A percentile compares a stretch with the other conserved stretches of the same genome.
Conservation (phyloP, 768 basidiomycete species). For the Fistulinella prunicolor region DNA sequence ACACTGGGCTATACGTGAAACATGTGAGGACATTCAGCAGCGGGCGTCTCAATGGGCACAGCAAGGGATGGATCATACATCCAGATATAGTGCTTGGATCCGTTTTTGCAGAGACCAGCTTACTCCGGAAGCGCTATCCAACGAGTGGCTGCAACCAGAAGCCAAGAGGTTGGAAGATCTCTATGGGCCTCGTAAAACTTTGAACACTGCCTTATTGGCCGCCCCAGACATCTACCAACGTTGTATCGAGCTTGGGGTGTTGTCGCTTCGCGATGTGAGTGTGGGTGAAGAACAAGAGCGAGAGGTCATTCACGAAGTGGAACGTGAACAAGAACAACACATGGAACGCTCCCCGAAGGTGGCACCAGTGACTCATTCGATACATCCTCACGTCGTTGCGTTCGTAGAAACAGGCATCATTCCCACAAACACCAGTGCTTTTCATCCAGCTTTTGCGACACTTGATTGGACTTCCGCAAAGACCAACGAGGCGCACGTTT, state of each 20-base stretch:
- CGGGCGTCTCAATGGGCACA: constrained; percentile 42
- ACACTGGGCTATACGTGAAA: constrained; percentile 44
- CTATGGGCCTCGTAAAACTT: too few relatives aligned
- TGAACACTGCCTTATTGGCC: too few relatives aligned
- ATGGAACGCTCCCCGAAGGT: too few relatives aligned
- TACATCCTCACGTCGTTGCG: not conserved
- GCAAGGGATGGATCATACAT: constrained; percentile 29
- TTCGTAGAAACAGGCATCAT: not conserved
- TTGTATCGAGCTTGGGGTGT: constrained; percentile 13
- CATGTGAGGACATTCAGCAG: constrained; percentile 41
- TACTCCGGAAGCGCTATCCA: not conserved
- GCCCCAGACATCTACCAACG: too few relatives aligned
- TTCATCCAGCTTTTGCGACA: not conserved
- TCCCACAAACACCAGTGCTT: not conserved
- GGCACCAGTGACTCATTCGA: not conserved
- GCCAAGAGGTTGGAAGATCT: too few relatives aligned
- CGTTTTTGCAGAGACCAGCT: constrained; percentile 1
- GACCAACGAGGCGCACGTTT: too few relatives aligned
- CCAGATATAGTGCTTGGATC: constrained; percentile 18
- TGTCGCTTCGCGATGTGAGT: not conserved
- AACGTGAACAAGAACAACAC: too few relatives aligned
- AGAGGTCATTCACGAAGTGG: too few relatives aligned
- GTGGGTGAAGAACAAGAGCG: too few relatives aligned
- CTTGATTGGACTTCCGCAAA: not conserved
- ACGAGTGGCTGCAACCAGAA: not conserved